These are phyloP conservation scores for Ceratorhiza oryzae-sativae DNA, from an alignment of 1,284 basidiomycete species.

Conservation along the genomic window DNA sequence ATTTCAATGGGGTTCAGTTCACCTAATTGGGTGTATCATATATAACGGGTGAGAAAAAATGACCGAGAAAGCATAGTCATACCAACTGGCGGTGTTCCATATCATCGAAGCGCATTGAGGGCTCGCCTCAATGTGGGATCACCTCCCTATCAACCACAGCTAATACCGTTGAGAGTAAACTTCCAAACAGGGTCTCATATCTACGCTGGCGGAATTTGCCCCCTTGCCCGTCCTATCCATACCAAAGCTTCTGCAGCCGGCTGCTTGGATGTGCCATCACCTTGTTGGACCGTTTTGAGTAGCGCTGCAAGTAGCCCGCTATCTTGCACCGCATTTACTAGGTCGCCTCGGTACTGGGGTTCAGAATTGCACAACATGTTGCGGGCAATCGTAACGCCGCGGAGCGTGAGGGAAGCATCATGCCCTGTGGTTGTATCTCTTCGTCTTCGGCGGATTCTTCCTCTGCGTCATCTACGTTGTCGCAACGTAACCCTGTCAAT, in stretches of 20 bases:
- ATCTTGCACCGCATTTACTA: constrained; percentile 20
- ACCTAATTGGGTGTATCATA: background rate
- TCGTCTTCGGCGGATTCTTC: constrained; percentile 9
- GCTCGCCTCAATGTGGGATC: background rate
- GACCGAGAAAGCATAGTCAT: background rate
- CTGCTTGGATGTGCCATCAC: constrained; percentile 9
- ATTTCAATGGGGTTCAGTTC: background rate
- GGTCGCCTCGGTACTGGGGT: constrained; percentile 2
- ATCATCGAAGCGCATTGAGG: background rate
- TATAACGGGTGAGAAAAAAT: background rate
- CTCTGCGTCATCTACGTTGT: background rate
- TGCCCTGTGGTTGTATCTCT: constrained; percentile 15
- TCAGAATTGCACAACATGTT: constrained; percentile 15
- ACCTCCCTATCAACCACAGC: background rate
- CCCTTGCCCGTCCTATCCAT: constrained; percentile 30
- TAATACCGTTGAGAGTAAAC: background rate
- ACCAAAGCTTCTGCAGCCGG: constrained; percentile 28
- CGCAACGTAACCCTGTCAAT: constrained; percentile 13
- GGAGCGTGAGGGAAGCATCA: constrained; percentile 33
- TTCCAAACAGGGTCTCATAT: background rate
- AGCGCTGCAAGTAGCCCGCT: constrained; percentile 15
- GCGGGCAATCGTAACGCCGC: constrained; percentile 29
- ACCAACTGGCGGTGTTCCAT: background rate
- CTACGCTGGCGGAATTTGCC: constrained; percentile 33
- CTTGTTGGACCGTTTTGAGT: constrained; percentile 13